These are phyloP conservation scores for Coriolopsis trogii DNA, from an alignment of 1,284 basidiomycete genomes.

Conservation along the genomic window DNA sequence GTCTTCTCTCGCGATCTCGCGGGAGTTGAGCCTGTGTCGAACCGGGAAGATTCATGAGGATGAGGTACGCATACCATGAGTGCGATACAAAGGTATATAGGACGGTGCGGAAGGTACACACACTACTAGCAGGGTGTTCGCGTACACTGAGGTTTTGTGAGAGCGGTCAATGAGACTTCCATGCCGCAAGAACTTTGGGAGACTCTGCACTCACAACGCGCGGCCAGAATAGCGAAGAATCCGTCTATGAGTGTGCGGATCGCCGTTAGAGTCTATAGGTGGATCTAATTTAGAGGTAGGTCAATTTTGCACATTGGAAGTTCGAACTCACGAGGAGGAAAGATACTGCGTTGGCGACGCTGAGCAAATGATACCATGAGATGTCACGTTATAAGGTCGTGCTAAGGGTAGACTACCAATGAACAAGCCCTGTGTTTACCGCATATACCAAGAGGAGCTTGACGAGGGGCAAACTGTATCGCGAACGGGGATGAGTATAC, in stretches of 20 bases:
- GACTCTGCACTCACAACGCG: not conserved
- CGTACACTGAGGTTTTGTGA: not conserved
- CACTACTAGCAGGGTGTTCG: slow-evolving; percentile 1
- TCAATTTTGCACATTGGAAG: not conserved
- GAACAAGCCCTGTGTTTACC: slow-evolving; percentile 1
- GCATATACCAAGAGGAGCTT: not conserved
- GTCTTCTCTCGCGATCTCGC: not conserved
- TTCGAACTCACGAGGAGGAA: not conserved
- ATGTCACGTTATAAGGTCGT: too few species aligned
- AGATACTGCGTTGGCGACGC: not conserved
- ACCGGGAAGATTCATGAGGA: too few species aligned
- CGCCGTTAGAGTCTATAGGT: not conserved
- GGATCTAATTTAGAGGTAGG: too few species aligned
- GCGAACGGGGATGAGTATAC: too few species aligned
- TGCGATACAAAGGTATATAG: not conserved
- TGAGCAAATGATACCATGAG: not conserved
- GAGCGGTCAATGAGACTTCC: too few species aligned
- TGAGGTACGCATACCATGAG: not conserved
- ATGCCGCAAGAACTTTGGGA: too few species aligned
- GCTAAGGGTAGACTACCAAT: not conserved
- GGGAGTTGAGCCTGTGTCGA: not conserved
- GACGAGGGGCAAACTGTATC: not conserved
- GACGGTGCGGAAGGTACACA: not conserved
- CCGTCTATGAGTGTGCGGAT: not conserved
- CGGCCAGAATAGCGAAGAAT: not conserved